A percentile compares a stretch with the other conserved stretches of the same genome.
phyloP scores from a whole-genome alignment of 345 rosid genomes.

The Euclidium syriacum region DNA sequence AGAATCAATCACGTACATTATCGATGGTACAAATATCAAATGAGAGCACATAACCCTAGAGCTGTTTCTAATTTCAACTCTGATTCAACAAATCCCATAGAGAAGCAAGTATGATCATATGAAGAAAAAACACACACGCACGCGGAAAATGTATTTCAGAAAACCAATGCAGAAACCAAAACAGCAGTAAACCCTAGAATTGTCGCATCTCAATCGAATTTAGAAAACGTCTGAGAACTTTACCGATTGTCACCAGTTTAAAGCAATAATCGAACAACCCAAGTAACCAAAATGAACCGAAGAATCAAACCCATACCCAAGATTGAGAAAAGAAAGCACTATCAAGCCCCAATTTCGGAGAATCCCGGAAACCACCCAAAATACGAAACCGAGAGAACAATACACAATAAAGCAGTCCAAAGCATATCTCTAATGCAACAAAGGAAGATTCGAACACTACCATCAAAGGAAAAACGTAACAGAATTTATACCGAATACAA shows the following conservation, averaged over 20 bases:
- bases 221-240: neutral
- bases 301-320: constrained; percentile 15
- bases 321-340: constrained; percentile 11
- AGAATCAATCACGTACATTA: neutral
- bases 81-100: neutral
- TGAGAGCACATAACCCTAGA: neutral
- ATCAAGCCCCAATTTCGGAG: constrained; percentile 10
- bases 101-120: constrained; percentile 5
- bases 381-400: constrained; percentile 8
- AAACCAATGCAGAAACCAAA: constrained; percentile 22
- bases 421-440: constrained; percentile 1
- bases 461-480: neutral
- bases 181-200: constrained; percentile 25
- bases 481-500: neutral
- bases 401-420: neutral
- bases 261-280: constrained; percentile 17
- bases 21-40: neutral
- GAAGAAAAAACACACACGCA: neutral
- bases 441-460: constrained; percentile 2
- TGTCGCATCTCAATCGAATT: constrained; percentile 7
- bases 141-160: neutral
- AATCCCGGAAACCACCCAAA: constrained; percentile 1
- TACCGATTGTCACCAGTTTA: neutral
- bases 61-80: neutral
- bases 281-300: neutral